Evolutionary conservation across 805 yeast genomes (phyloP).

Genomic region (Scheffersomyces ergatensis): DNA sequence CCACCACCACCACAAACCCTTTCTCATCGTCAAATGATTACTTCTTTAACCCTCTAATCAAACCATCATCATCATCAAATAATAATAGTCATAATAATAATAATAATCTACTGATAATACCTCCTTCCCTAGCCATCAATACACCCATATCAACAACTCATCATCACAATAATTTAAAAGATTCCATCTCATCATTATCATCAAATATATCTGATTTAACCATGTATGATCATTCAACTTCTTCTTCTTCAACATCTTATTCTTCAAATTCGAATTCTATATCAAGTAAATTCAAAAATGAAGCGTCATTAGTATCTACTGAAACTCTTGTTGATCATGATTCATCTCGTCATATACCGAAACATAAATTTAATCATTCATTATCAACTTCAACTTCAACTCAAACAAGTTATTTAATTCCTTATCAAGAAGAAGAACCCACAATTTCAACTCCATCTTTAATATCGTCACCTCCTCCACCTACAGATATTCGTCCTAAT

Average conservation of each 20-base stretch:
- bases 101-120: not conserved
- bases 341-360: conserved; percentile 7
- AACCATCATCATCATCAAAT: not conserved
- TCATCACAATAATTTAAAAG: conserved; percentile 10
- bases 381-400: conserved; percentile 4
- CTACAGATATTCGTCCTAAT: not conserved
- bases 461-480: not conserved
- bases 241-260: conserved; percentile 2
- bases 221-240: conserved; percentile 9
- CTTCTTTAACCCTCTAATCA: not conserved
- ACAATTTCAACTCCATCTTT: not conserved
- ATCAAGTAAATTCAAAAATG: conserved; percentile 9
- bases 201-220: conserved; percentile 24
- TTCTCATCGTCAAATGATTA: too few species aligned
- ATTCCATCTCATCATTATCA: conserved; percentile 25
- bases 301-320: conserved; percentile 16
- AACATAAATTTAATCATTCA: conserved; percentile 8
- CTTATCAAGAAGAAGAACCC: conserved; percentile 8
- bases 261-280: too few species aligned
- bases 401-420: conserved; percentile 1
- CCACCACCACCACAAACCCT: not conserved
- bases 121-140: not conserved
- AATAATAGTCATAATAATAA: too few species aligned
- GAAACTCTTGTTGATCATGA: conserved; percentile 29
- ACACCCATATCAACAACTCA: not conserved